Percentiles rank a stretch among this genome's conserved stretches.
These are phyloP conservation scores for Cyclotella kingstonii DNA, from an alignment of 108 stramenopile species.

Conservation along the genomic window DNA sequence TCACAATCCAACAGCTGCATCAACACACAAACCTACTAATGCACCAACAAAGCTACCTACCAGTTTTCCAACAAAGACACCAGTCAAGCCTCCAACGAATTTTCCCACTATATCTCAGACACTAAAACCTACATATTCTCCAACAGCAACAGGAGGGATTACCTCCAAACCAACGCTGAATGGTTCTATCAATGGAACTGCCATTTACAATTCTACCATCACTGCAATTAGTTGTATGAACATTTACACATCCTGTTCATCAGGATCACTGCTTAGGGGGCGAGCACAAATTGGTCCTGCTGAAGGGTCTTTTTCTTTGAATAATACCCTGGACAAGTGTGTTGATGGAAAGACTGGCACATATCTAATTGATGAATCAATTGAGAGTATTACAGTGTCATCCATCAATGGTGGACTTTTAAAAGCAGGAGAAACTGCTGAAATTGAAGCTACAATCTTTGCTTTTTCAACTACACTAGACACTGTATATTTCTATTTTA, in stretches of 20 bases:
- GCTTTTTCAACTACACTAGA: not conserved
- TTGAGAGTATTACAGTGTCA: not conserved
- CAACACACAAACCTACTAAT: too few species aligned
- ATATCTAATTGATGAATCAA: slow-evolving; percentile 1
- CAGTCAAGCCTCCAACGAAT: too few species aligned
- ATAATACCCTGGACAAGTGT: slow-evolving; percentile 2
- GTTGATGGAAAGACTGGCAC: not conserved
- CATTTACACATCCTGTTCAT: not conserved
- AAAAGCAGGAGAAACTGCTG: not conserved
- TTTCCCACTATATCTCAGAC: too few species aligned
- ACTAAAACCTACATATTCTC: too few species aligned
- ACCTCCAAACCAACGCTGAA: too few species aligned
- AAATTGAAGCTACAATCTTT: slow-evolving; percentile 1
- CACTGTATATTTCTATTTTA: not conserved
- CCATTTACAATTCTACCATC: not conserved
- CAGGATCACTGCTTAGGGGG: not conserved
- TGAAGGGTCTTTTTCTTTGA: not conserved
- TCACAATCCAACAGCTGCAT: too few species aligned
- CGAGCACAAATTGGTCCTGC: not conserved
- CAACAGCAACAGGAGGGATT: too few species aligned
- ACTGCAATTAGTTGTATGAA: not conserved
- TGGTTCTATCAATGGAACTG: too few species aligned
- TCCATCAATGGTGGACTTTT: not conserved
- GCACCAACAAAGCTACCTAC: too few species aligned
- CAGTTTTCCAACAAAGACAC: too few species aligned